phyloP scores from a whole-genome alignment of 2,329 filamentous ascomycete genomes.

The Colletotrichum sublineola region DNA sequence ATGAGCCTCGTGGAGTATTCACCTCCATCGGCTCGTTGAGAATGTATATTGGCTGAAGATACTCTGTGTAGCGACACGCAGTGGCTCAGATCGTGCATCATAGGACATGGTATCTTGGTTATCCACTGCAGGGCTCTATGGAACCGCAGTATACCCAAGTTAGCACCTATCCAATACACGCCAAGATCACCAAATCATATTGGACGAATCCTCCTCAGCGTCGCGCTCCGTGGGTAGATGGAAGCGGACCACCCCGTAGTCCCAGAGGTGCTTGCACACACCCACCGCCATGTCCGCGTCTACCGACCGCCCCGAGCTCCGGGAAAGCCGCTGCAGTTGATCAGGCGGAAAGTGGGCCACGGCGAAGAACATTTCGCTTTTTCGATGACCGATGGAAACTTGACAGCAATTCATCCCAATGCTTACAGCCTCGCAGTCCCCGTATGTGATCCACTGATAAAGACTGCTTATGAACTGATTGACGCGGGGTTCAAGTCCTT shows the following conservation, averaged over 20 bases:
- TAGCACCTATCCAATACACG: slow-evolving; percentile 38
- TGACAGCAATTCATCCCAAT: neutral
- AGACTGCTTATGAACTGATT: neutral
- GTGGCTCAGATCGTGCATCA: no score
- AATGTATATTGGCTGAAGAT: no score
- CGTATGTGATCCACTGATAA: neutral
- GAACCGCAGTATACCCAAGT: neutral
- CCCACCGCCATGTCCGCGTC: slow-evolving; percentile 49
- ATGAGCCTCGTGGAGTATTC: no score
- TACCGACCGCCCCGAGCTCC: neutral
- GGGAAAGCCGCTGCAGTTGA: neutral
- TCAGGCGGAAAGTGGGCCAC: no score
- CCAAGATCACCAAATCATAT: slow-evolving; percentile 43
- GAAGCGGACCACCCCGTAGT: slow-evolving; percentile 45
- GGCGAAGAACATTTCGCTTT: no score
- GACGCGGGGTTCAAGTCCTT: slow-evolving; percentile 14
- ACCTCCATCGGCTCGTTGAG: no score
- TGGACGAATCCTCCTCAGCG: no score
- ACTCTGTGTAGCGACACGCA: no score
- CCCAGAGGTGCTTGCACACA: slow-evolving; percentile 59
- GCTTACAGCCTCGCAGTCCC: neutral
- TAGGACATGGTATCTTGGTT: neutral
- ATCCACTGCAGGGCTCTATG: neutral
- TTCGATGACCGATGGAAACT: no score
- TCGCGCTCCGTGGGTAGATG: no score